Evolutionary conservation across 306 rosid species (phyloP).

Genomic region (Urtica urens): DNA sequence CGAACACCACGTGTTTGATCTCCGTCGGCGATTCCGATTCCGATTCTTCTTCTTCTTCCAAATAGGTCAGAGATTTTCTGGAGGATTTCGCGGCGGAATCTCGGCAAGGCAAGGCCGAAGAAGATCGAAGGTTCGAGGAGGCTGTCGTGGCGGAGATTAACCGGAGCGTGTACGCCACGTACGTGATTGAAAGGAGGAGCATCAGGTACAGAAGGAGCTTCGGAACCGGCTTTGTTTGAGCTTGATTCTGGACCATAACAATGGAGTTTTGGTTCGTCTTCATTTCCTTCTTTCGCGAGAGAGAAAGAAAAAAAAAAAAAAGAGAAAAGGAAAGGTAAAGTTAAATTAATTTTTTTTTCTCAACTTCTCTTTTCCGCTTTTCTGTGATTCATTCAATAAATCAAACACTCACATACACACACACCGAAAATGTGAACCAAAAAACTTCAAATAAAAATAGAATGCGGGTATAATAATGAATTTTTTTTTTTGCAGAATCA

Average conservation of each 20-base stretch:
- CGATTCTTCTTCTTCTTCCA: too few species aligned
- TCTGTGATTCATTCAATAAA: too few species aligned
- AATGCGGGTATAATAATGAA: background rate
- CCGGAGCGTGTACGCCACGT: slow-evolving; percentile 57
- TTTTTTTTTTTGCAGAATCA: too few species aligned
- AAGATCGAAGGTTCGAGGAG: slow-evolving; percentile 29
- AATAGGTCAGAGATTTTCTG: slow-evolving; percentile 16
- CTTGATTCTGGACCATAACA: slow-evolving; percentile 20
- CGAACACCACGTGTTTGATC: slow-evolving; percentile 62
- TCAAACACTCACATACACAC: too few species aligned
- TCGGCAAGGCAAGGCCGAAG: slow-evolving; percentile 11
- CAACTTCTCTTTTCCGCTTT: background rate
- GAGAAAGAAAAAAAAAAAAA: background rate
- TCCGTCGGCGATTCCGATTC: slow-evolving; percentile 27
- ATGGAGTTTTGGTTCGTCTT: slow-evolving; percentile 35
- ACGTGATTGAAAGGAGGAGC: slow-evolving; percentile 55
- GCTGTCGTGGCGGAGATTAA: slow-evolving; percentile 44
- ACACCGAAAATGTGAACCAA: background rate
- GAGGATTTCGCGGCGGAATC: slow-evolving; percentile 1
- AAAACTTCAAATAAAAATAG: too few species aligned
- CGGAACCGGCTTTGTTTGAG: slow-evolving; percentile 26
- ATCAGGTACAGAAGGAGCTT: slow-evolving; percentile 61
- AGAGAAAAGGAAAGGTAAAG: too few species aligned
- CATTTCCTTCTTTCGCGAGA: slow-evolving; percentile 26
- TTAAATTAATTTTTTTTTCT: background rate